These are phyloP conservation scores for Botrytis byssoidea DNA, from an alignment of 2,329 filamentous ascomycete genomes.

Conservation along the genomic window DNA sequence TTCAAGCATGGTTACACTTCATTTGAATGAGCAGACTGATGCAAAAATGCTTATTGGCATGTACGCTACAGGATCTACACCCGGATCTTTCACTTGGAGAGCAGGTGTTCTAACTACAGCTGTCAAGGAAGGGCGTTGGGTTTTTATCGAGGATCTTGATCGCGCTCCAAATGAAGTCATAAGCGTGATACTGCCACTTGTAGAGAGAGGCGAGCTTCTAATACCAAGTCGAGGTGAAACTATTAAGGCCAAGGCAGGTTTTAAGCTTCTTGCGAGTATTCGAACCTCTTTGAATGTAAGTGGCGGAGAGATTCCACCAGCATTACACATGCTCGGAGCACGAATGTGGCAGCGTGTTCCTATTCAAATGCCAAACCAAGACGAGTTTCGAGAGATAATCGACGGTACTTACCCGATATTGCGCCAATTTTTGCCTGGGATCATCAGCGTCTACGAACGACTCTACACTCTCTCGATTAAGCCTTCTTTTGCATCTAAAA, in stretches of 20 bases:
- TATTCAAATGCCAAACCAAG: slow-evolving; percentile 61
- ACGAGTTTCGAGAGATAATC: slow-evolving; percentile 75
- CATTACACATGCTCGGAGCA: slow-evolving; percentile 69
- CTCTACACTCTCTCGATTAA: slow-evolving; percentile 48
- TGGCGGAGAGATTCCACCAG: slow-evolving; percentile 65
- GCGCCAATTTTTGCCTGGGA: slow-evolving; percentile 57
- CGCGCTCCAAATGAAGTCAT: slow-evolving; percentile 92
- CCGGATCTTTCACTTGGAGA: slow-evolving; percentile 88
- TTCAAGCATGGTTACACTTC: slow-evolving; percentile 83
- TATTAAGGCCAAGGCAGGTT: slow-evolving; percentile 78
- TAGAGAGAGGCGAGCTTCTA: slow-evolving; percentile 86
- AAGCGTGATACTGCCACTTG: slow-evolving; percentile 85
- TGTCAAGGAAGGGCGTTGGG: slow-evolving; percentile 91
- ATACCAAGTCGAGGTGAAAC: slow-evolving; percentile 87
- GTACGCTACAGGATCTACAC: slow-evolving; percentile 84
- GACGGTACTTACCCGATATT: slow-evolving; percentile 68
- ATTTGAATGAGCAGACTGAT: slow-evolving; percentile 97
- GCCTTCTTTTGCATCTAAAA: slow-evolving; percentile 46
- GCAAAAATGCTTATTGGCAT: slow-evolving; percentile 94
- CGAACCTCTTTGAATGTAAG: slow-evolving; percentile 70
- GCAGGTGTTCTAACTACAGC: slow-evolving; percentile 92
- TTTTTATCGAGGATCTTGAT: slow-evolving; percentile 95
- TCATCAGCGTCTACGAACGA: slow-evolving; percentile 58
- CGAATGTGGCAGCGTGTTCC: slow-evolving; percentile 82
- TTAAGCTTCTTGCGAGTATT: slow-evolving; percentile 89